Evolutionary conservation across 2,329 filamentous ascomycete genomes (phyloP), one percentile per base, ranked within the genome.

Genomic region (Dactylellina leptospora): DNA sequence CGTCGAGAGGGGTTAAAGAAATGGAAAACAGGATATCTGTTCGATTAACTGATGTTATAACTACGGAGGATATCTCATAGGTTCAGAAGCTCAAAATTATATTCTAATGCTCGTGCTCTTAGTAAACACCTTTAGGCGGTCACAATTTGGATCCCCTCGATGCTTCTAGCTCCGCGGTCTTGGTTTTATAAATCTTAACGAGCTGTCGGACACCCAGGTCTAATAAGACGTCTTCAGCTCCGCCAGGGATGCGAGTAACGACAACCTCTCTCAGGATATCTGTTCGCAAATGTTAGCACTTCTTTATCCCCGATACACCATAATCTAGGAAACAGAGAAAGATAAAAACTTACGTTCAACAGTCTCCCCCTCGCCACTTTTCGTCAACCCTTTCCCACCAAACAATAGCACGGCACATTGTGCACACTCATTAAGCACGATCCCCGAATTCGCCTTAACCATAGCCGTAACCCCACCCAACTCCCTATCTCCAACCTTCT

Each of bases 321-420:
- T 4, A 27, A 16, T 9, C 1, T 8, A 77, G 25, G 50, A 8
- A 18, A 25, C 16, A n/a, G n/a, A n/a, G 22, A 44, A 56, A 40
- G 30, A 20, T 20, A 51, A 71, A 59, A 45, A 85, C 85, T 83
- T 81, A 85, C 88, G 85, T 79, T 92, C 89, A 28, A 86, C 84
- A 74, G 90, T 80, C 79, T 90, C 88, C 18, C 90, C 90, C 78
- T 89, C 86, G 0, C 90, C 90, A 10, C 83, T 84, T 73, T 84
- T 84, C 0, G 89, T 91, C 75, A 86, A 90, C 0, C 89, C 90
- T 77, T 88, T 90, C 1, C 90, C 90, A 2, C 90, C 90, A 78
- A 92, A 91, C 22, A 92, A 79, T 61, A 92, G 78, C 48, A 90
- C 84, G 0, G 89, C 88, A 59, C 84, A 86, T 75, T 88, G 85